Conservation (phyloP, 2,329 filamentous ascomycete species). For the Elsinoe necatrix region DNA sequence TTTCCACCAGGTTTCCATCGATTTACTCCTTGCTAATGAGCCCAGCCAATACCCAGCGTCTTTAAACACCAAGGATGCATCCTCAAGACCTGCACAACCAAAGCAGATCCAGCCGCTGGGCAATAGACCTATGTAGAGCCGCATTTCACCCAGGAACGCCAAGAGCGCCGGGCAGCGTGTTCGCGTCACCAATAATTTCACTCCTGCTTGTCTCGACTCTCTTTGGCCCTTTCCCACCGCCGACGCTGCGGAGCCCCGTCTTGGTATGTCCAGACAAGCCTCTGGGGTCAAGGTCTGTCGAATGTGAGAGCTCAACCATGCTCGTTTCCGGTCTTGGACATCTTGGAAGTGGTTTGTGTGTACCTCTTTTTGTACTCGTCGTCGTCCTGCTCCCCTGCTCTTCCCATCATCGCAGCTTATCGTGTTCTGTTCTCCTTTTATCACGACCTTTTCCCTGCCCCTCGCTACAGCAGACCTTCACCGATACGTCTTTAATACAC, state of each 20-base stretch:
- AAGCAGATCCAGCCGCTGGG: constrained; percentile 2
- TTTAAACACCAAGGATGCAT: constrained; percentile 3
- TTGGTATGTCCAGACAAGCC: constrained; percentile 9
- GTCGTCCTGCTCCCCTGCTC: constrained; percentile 16
- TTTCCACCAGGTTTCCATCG: no score
- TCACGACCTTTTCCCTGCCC: background rate
- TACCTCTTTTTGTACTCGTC: constrained; percentile 12
- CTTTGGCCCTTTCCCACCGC: background rate
- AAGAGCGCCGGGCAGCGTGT: background rate
- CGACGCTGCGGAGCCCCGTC: background rate
- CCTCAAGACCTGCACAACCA: background rate
- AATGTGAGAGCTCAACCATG: constrained; percentile 9
- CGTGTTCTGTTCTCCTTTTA: constrained; percentile 5
- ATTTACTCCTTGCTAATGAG: no score
- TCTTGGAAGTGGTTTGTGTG: constrained; percentile 15
- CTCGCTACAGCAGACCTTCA: background rate
- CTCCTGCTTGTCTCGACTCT: background rate
- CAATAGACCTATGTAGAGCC: background rate
- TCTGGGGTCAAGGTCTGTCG: constrained; percentile 10
- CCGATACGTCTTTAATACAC: constrained; percentile 12
- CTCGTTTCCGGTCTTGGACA: constrained; percentile 5
- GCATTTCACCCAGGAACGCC: background rate
- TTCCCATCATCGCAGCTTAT: constrained; percentile 14
- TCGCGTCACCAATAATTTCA: constrained; percentile 9
- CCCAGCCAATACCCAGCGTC: constrained; percentile 2